Conservation (phyloP, 169 alveolate species). For the Eimeria tenella region DNA sequence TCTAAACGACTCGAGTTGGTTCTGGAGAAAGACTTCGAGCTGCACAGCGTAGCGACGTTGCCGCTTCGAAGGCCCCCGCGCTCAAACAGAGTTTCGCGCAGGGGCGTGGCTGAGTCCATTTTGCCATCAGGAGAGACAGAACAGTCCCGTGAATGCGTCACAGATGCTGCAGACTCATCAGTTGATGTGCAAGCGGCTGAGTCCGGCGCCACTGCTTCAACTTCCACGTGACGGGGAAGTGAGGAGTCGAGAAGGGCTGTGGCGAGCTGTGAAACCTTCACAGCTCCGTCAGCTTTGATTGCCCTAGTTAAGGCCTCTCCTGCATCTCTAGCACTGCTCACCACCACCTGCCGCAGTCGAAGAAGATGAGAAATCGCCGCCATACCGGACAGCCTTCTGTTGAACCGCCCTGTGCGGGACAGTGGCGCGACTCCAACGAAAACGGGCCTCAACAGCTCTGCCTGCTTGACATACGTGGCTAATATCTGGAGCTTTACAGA, state of each 20-base stretch:
- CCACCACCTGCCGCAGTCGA: constrained; percentile 34
- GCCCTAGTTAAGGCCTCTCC: constrained; percentile 27
- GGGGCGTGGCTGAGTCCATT: not conserved
- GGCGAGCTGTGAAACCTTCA: constrained; percentile 29
- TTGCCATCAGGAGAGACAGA: not conserved
- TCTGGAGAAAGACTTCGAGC: not conserved
- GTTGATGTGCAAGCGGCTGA: not conserved
- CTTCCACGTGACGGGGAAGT: not conserved
- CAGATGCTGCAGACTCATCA: not conserved
- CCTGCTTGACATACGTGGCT: too few species aligned
- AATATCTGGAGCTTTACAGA: too few species aligned
- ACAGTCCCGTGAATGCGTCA: too few species aligned
- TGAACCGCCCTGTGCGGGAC: too few species aligned
- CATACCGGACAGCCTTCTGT: not conserved
- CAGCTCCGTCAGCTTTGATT: constrained; percentile 19
- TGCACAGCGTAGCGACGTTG: not conserved
- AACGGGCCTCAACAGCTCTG: too few species aligned
- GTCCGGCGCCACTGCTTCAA: not conserved
- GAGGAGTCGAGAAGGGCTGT: not conserved
- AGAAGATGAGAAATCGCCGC: constrained; percentile 1
- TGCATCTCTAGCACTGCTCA: constrained; percentile 10
- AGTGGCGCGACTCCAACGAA: too few species aligned
- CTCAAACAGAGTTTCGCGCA: not conserved
- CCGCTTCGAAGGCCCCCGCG: not conserved
- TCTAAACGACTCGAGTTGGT: constrained; percentile 10